phyloP scores from a whole-genome alignment of 2,329 filamentous ascomycete genomes.

The Colletotrichum sp. region DNA sequence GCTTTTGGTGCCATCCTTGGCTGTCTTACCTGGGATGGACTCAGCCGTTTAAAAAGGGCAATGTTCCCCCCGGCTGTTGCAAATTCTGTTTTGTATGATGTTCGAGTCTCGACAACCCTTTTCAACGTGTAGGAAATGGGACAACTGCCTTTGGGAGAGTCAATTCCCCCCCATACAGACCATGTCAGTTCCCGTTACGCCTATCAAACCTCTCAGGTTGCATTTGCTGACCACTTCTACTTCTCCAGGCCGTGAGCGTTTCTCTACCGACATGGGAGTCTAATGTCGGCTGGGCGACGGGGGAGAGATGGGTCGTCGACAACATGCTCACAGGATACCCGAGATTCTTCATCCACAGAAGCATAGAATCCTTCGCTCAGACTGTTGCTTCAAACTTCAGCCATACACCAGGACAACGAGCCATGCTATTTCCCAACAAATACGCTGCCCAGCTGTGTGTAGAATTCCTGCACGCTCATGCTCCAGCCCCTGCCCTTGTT shows the following conservation, averaged over 20 bases:
- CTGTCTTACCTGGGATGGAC: neutral
- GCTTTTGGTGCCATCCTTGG: neutral
- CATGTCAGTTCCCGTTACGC: conserved; percentile 62
- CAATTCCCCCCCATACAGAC: conserved; percentile 77
- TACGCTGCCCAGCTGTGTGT: conserved; percentile 72
- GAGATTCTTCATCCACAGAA: conserved; percentile 89
- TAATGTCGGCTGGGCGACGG: conserved; percentile 93
- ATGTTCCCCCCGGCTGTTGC: neutral
- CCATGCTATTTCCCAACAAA: conserved; percentile 82
- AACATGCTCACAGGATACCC: conserved; percentile 93
- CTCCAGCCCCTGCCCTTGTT: conserved; percentile 53
- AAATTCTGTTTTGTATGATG: neutral
- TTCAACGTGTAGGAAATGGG: conserved; percentile 40
- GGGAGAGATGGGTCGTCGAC: conserved; percentile 81
- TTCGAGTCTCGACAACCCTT: neutral
- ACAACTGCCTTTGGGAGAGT: conserved; percentile 64
- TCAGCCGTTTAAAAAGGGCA: neutral
- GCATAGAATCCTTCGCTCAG: conserved; percentile 74
- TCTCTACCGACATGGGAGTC: conserved; percentile 92
- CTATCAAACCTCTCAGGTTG: neutral
- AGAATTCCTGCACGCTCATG: conserved; percentile 72
- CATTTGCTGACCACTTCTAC: neutral
- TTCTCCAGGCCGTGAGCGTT: conserved; percentile 83
- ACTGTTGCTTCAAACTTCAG: conserved; percentile 73
- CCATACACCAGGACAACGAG: conserved; percentile 59